phyloP scores from a whole-genome alignment of 2,329 filamentous ascomycete species.

The Fusarium lateritium region DNA sequence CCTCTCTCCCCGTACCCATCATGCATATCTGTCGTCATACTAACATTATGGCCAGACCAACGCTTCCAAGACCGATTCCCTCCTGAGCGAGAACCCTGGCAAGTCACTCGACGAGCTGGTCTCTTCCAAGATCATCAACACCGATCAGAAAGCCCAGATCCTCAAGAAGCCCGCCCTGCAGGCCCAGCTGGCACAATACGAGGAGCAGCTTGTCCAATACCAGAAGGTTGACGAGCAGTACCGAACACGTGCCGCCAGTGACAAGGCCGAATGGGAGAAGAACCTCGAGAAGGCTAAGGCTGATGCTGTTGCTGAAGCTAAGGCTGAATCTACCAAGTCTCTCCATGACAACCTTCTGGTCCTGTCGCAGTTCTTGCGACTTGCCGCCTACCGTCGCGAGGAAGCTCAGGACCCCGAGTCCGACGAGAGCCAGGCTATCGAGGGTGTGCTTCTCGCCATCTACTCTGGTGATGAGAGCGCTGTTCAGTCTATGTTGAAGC shows the following conservation, averaged over 20 bases:
- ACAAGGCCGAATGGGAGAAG: conserved; percentile 74
- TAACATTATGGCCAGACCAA: conserved; percentile 66
- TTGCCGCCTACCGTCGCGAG: conserved; percentile 81
- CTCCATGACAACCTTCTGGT: conserved; percentile 77
- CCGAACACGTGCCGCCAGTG: conserved; percentile 70
- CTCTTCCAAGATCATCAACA: conserved; percentile 79
- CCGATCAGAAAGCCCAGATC: conserved; percentile 83
- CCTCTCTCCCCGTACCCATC: conserved; percentile 24
- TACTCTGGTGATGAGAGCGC: conserved; percentile 84
- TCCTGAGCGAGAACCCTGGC: conserved; percentile 78
- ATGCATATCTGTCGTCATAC: conserved; percentile 27
- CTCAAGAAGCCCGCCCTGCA: conserved; percentile 83
- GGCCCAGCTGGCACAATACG: conserved; percentile 76
- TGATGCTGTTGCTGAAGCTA: conserved; percentile 66
- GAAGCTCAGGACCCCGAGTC: conserved; percentile 75
- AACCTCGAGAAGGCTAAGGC: conserved; percentile 69
- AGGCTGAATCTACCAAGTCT: conserved; percentile 66
- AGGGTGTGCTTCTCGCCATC: conserved; percentile 83
- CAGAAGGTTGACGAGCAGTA: conserved; percentile 83
- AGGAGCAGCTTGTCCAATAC: conserved; percentile 82
- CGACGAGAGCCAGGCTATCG: conserved; percentile 85
- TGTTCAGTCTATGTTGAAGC: conserved; percentile 81
- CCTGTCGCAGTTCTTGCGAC: conserved; percentile 84
- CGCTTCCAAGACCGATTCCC: conserved; percentile 78
- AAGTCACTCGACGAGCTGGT: conserved; percentile 83